Conservation (phyloP, 371 early-diverging fungal genomes). For the Coemansia linderi region DNA sequence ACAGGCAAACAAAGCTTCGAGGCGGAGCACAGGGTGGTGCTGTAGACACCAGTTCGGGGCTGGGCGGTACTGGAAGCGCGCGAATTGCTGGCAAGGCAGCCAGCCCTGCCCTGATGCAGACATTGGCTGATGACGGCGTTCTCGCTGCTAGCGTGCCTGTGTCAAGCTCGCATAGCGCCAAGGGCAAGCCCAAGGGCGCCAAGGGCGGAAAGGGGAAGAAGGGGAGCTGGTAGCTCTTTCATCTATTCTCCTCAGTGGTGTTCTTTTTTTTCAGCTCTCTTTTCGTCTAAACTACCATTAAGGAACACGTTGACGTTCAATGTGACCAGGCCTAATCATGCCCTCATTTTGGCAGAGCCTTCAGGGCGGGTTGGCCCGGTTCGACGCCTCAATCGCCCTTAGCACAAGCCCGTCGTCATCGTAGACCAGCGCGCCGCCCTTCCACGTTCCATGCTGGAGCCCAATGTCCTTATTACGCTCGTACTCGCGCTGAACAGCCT, state of each 20-base stretch:
- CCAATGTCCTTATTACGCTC: slow-evolving; percentile 81
- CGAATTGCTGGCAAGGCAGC: slow-evolving; percentile 30
- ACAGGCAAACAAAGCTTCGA: slow-evolving; percentile 26
- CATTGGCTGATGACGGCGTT: background rate
- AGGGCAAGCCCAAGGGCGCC: slow-evolving; percentile 26
- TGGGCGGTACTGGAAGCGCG: slow-evolving; percentile 50
- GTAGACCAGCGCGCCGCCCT: slow-evolving; percentile 78
- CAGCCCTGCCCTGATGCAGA: background rate
- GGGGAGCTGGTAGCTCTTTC: slow-evolving; percentile 21
- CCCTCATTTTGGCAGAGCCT: background rate
- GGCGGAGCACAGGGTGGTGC: slow-evolving; percentile 53
- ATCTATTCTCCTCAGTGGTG: background rate
- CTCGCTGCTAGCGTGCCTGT: background rate
- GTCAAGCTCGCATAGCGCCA: background rate
- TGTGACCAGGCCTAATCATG: background rate
- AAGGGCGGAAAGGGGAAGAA: slow-evolving; percentile 30
- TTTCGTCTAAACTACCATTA: too few relatives aligned
- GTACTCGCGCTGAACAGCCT: slow-evolving; percentile 72
- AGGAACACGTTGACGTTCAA: background rate
- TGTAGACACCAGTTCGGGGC: slow-evolving; percentile 35
- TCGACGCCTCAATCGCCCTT: slow-evolving; percentile 58
- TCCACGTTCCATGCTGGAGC: slow-evolving; percentile 75
- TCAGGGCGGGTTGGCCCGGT: slow-evolving; percentile 42
- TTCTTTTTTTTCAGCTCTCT: background rate
- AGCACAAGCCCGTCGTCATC: slow-evolving; percentile 81